Evolutionary conservation across 805 yeast species (phyloP).

Genomic region (Kuraishia capsulata): DNA sequence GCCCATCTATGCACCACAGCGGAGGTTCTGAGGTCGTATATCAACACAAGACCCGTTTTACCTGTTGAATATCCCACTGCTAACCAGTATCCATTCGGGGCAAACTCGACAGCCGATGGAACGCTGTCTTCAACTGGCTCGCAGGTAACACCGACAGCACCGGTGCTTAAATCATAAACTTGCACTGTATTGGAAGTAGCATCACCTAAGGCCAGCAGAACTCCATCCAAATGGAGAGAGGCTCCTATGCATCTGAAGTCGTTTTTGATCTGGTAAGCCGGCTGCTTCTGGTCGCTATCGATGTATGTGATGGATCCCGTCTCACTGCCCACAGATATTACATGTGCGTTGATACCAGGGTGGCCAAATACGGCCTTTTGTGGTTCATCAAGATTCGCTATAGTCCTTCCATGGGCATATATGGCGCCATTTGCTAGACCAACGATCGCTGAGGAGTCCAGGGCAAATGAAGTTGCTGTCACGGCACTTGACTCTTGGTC

Average conservation of each 20-base stretch:
- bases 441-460: not conserved
- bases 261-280: not conserved
- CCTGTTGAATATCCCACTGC: constrained; percentile 15
- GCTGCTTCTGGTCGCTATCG: not conserved
- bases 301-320: not conserved
- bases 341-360: constrained; percentile 1
- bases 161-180: constrained; percentile 30
- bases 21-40: constrained; percentile 16
- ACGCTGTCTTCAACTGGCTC: constrained; percentile 17
- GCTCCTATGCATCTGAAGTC: not conserved
- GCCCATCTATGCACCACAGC: not conserved
- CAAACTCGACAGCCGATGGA: constrained; percentile 35
- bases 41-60: not conserved
- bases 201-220: constrained; percentile 25
- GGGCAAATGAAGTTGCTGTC: not conserved
- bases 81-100: constrained; percentile 60
- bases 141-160: constrained; percentile 22
- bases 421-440: not conserved
- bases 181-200: constrained; percentile 20
- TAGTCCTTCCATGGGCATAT: not conserved
- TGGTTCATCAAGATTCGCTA: not conserved
- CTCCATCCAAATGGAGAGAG: constrained; percentile 26
- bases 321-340: not conserved
- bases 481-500: not conserved
- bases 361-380: not conserved